Evolutionary conservation across 257 asterid species (phyloP).

Genomic region (Penstemon davidsonii): DNA sequence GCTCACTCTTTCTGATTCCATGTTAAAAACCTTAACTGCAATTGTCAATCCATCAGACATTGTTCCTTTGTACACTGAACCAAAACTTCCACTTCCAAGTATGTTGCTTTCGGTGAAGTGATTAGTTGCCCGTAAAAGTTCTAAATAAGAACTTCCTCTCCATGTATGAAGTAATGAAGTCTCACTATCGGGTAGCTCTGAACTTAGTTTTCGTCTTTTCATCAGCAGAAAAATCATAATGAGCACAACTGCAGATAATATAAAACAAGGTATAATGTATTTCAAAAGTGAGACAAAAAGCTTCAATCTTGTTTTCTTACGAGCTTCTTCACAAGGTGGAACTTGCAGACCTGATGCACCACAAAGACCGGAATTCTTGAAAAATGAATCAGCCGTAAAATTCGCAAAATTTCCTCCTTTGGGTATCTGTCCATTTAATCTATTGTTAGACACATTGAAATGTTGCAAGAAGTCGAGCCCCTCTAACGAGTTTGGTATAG

Average conservation of each 20-base stretch:
- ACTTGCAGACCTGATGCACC: conserved; percentile 27
- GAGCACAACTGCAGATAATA: neutral
- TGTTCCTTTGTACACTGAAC: conserved; percentile 32
- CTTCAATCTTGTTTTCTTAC: conserved; percentile 18
- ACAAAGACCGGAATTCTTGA: conserved; percentile 29
- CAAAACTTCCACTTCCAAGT: conserved; percentile 38
- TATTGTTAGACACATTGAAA: conserved; percentile 35
- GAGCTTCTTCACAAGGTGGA: conserved; percentile 22
- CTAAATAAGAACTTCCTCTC: conserved; percentile 30
- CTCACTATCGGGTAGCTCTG: neutral
- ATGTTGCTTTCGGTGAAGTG: conserved; percentile 30
- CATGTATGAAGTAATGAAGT: conserved; percentile 7
- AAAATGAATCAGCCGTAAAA: conserved; percentile 37
- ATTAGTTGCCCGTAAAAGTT: conserved; percentile 29
- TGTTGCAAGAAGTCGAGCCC: conserved; percentile 11
- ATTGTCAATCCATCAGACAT: conserved; percentile 33
- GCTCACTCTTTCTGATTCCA: conserved; percentile 20
- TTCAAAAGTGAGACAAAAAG: neutral
- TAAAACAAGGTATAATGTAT: conserved; percentile 17
- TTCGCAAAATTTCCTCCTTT: conserved; percentile 25
- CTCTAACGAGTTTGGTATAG: conserved; percentile 31
- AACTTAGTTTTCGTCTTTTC: conserved; percentile 3
- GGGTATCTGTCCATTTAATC: conserved; percentile 37
- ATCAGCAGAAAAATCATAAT: neutral
- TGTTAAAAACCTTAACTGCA: conserved; percentile 40